Evolutionary conservation across 2,329 filamentous ascomycete genomes (phyloP).

Genomic region (Fusarium sacchari): DNA sequence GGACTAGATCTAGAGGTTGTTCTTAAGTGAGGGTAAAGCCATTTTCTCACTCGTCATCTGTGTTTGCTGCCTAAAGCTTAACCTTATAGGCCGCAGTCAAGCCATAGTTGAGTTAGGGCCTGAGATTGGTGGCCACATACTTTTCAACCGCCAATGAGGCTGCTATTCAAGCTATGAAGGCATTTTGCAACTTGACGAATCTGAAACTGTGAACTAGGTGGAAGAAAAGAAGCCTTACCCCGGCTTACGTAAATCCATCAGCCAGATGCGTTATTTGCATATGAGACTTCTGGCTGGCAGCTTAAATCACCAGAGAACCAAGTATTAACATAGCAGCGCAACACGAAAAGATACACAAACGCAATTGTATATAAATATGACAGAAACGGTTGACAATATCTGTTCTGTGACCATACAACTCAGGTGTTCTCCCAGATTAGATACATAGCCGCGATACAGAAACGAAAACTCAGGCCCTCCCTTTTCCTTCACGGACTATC

Average conservation of each 20-base stretch:
- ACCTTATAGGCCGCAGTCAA: no score
- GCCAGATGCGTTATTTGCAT: no score
- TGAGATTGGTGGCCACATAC: neutral
- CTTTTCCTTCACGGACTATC: no score
- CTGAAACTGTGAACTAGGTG: neutral
- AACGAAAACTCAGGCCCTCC: rapidly evolving
- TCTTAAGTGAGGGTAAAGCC: no score
- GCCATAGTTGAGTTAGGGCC: rapidly evolving
- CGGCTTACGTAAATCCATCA: no score
- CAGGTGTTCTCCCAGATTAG: neutral
- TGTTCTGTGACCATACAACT: rapidly evolving
- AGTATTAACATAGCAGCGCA: rapidly evolving
- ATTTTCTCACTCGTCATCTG: no score
- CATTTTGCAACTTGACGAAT: neutral
- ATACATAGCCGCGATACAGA: rapidly evolving
- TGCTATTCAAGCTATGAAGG: rapidly evolving
- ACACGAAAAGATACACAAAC: rapidly evolving
- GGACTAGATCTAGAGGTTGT: no score
- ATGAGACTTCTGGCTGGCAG: no score
- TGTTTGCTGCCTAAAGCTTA: no score
- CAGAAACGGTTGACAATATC: neutral
- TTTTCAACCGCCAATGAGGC: neutral
- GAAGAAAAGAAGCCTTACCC: neutral
- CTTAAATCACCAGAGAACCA: no score
- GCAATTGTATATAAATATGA: neutral